These are phyloP conservation scores for Canna indica DNA, from an alignment of 176 grass and related monocot genomes.

Conservation along the genomic window DNA sequence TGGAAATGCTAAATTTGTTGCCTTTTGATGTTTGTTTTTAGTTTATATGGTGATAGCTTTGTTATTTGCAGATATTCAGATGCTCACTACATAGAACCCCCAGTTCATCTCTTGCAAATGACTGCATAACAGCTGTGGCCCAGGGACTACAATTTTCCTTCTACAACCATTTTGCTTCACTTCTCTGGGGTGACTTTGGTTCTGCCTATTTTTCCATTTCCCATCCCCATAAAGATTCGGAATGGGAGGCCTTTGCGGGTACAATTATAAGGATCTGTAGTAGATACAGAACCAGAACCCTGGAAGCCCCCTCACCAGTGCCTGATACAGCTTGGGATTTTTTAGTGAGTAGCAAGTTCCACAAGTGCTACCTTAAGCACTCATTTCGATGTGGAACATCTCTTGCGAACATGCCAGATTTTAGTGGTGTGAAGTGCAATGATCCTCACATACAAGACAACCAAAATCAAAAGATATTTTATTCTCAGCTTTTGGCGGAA, in stretches of 20 bases:
- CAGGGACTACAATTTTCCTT: slow-evolving; percentile 62
- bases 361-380: slow-evolving; percentile 45
- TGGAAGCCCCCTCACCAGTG: slow-evolving; percentile 22
- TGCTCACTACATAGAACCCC: slow-evolving; percentile 61
- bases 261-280: slow-evolving; percentile 55
- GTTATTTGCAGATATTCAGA: slow-evolving; percentile 57
- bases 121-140: slow-evolving; percentile 83
- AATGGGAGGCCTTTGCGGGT: slow-evolving; percentile 77
- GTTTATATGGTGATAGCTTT: not conserved
- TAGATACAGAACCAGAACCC: slow-evolving; percentile 34
- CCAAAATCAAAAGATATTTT: slow-evolving; percentile 38
- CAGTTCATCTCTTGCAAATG: slow-evolving; percentile 66
- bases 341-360: slow-evolving; percentile 71
- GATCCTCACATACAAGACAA: slow-evolving; percentile 33
- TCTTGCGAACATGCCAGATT: slow-evolving; percentile 32
- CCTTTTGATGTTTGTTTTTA: slow-evolving; percentile 4
- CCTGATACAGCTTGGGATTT: slow-evolving; percentile 65
- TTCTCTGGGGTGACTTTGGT: slow-evolving; percentile 69
- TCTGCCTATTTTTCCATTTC: slow-evolving; percentile 35
- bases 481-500: slow-evolving; percentile 52
- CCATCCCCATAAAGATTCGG: slow-evolving; percentile 46
- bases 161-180: slow-evolving; percentile 67
- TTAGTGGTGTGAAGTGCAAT: slow-evolving; percentile 9
- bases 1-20: not conserved
- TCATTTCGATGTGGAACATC: slow-evolving; percentile 31